Evolutionary conservation across 2,329 filamentous ascomycete genomes (phyloP), one percentile per base, ranked within the genome.

Genomic region (Zymoseptoria tritici): DNA sequence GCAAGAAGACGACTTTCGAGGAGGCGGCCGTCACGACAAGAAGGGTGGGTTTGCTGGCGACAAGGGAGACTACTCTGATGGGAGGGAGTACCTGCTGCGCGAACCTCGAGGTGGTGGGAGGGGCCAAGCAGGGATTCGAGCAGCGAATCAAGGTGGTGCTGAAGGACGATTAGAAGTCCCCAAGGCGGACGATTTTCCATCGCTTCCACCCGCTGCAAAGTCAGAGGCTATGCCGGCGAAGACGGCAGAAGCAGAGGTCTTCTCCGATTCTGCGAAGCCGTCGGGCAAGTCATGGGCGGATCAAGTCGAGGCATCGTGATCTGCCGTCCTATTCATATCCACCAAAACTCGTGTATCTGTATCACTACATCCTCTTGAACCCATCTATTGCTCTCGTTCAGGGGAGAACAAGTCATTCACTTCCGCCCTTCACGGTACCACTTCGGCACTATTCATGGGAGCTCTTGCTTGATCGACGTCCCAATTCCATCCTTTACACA

Each of bases 1-100:
- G 72, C 74, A 76, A 7, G 82, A 85, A 62, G 81, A 84, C 49
- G 79, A 82, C 52, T 83, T 71, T 51, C 53, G 61, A 26, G 62
- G 64, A 56, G 66, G 66, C 2, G 68, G 65, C 3, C 62, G 63
- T 42, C 63, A 65, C 31, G 70, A 71, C 52, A 66, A 66, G 63
- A 63, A 61, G 4, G 66, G 63, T 11, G 68, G 65, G 0, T 66
- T 69, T 58, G 63, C 64, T 9, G 67, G 70, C 13, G 70, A 70
- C 64, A 69, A 64, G 56, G 64, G 67, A 29, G 72, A 67, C 31
- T 71, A 70, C 54, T 67, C 59, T 54, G 74, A 69, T 62, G 73
- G 68, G 58, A 59, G 68, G 31, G 71, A 74, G 54, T 73, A 73
- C 58, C 59, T 74, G 16, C 69, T 69, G 51, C 63, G 64, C 4